Conservation (phyloP, 257 asterid species). For the Scutellaria galericulata region DNA sequence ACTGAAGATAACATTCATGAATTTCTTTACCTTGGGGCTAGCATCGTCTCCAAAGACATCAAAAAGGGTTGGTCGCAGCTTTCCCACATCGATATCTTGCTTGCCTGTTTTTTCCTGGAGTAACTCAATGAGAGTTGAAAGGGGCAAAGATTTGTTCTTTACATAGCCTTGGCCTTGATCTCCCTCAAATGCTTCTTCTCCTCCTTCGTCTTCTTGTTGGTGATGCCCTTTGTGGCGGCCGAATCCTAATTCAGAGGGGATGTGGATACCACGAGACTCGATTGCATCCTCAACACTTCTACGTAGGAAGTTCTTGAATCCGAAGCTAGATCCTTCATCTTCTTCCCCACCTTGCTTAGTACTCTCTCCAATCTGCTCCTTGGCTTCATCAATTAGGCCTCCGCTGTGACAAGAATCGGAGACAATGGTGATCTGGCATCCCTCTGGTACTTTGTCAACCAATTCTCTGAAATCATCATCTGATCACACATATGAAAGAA, state of each 20-base stretch:
- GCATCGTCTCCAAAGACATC: constrained; percentile 89
- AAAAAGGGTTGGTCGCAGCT: constrained; percentile 84
- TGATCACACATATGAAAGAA: constrained; percentile 34
- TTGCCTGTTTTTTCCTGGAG: constrained; percentile 94
- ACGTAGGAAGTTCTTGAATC: constrained; percentile 72
- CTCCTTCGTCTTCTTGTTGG: constrained; percentile 40
- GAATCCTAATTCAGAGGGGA: constrained; percentile 44
- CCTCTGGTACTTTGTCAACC: constrained; percentile 85
- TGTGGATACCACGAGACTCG: constrained; percentile 74
- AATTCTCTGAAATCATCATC: constrained; percentile 97
- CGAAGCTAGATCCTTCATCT: constrained; percentile 54
- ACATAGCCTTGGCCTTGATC: constrained; percentile 38
- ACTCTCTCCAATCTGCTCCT: constrained; percentile 97
- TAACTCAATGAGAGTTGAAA: constrained; percentile 77
- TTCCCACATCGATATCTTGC: constrained; percentile 90
- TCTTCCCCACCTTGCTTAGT: constrained; percentile 43
- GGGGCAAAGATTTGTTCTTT: constrained; percentile 77
- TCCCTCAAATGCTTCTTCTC: constrained; percentile 38
- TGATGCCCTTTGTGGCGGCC: constrained; percentile 42
- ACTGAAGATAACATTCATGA: constrained; percentile 81
- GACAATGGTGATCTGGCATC: constrained; percentile 85
- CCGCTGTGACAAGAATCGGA: constrained; percentile 98
- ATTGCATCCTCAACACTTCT: constrained; percentile 66
- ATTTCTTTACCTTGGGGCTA: constrained; percentile 95
- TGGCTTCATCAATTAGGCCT: constrained; percentile 85